Conservation (phyloP, 2,329 filamentous ascomycete species). For the Davidsoniella virescens region DNA sequence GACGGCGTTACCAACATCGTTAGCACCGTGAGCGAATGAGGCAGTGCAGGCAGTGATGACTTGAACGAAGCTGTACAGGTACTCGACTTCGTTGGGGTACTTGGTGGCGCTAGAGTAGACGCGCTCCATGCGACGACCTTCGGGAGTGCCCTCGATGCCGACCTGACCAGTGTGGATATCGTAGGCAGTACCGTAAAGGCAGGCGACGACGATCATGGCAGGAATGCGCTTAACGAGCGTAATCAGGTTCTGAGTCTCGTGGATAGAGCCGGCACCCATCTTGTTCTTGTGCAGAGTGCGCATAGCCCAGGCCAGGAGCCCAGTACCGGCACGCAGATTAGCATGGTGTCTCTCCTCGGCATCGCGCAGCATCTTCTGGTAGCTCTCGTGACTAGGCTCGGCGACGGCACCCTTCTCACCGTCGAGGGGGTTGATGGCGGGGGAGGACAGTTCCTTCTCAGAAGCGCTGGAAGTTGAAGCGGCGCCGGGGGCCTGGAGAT, state of each 20-base stretch:
- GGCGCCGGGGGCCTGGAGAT: slow-evolving; percentile 18
- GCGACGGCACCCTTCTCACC: slow-evolving; percentile 28
- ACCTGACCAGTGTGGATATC: slow-evolving; percentile 65
- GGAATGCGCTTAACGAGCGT: slow-evolving; percentile 49
- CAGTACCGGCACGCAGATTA: slow-evolving; percentile 42
- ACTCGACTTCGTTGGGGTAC: slow-evolving; percentile 55
- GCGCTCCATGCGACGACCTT: slow-evolving; percentile 53
- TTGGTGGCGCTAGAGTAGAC: slow-evolving; percentile 49
- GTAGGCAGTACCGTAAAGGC: slow-evolving; percentile 63
- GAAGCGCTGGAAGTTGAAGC: slow-evolving; percentile 28
- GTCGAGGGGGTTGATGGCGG: slow-evolving; percentile 16
- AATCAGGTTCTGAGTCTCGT: slow-evolving; percentile 57
- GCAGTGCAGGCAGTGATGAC: slow-evolving; percentile 54
- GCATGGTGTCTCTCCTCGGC: slow-evolving; percentile 43
- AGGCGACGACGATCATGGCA: slow-evolving; percentile 44
- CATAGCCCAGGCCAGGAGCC: slow-evolving; percentile 73
- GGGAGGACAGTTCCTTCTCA: slow-evolving; percentile 20
- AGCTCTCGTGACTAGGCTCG: slow-evolving; percentile 36
- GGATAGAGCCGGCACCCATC: slow-evolving; percentile 54
- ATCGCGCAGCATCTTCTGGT: slow-evolving; percentile 44
- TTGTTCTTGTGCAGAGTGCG: slow-evolving; percentile 58
- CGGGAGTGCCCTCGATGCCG: slow-evolving; percentile 54
- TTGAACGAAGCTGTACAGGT: slow-evolving; percentile 51
- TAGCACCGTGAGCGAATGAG: slow-evolving; percentile 61
- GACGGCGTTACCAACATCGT: slow-evolving; percentile 58